phyloP scores from a whole-genome alignment of 164 flowering plant genomes.

The Protea cynaroides region DNA sequence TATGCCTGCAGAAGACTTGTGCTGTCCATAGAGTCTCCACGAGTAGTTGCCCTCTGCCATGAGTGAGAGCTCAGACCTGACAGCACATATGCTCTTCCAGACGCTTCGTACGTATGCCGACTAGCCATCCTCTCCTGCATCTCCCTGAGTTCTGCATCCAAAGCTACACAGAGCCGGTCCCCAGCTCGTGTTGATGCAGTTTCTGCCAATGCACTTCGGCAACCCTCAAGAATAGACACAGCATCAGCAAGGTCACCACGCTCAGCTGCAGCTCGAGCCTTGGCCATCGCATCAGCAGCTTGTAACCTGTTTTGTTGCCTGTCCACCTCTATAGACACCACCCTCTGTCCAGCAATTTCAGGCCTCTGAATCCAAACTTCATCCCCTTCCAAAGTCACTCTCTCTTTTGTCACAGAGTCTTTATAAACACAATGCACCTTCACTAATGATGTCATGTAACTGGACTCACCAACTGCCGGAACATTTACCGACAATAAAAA shows the following conservation, averaged over 20 bases:
- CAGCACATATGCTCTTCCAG: conserved; percentile 66
- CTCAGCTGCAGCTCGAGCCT: conserved; percentile 61
- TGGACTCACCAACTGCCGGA: conserved; percentile 25
- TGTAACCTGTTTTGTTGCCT: conserved; percentile 50
- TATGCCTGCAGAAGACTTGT: conserved; percentile 45
- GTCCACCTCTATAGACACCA: conserved; percentile 56
- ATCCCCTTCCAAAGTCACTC: conserved; percentile 21
- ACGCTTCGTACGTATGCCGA: conserved; percentile 49
- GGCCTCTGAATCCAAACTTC: conserved; percentile 46
- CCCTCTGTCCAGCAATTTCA: conserved; percentile 23
- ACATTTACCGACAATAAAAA: conserved; percentile 42
- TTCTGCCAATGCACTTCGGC: conserved; percentile 30
- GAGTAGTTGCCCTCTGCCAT: conserved; percentile 72
- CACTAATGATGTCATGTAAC: conserved; percentile 33
- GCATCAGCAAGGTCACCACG: conserved; percentile 49
- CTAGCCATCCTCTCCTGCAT: conserved; percentile 71
- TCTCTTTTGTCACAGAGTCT: conserved; percentile 46
- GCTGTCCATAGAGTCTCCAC: conserved; percentile 56
- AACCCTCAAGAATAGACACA: conserved; percentile 33
- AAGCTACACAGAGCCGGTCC: conserved; percentile 41
- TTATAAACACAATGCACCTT: conserved; percentile 45
- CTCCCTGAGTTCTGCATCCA: conserved; percentile 73
- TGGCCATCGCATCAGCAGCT: conserved; percentile 69
- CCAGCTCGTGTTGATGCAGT: conserved; percentile 39
- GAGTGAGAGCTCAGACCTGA: conserved; percentile 75